phyloP scores from a whole-genome alignment of 139 green algal genomes.

The Gonium pectorale region DNA sequence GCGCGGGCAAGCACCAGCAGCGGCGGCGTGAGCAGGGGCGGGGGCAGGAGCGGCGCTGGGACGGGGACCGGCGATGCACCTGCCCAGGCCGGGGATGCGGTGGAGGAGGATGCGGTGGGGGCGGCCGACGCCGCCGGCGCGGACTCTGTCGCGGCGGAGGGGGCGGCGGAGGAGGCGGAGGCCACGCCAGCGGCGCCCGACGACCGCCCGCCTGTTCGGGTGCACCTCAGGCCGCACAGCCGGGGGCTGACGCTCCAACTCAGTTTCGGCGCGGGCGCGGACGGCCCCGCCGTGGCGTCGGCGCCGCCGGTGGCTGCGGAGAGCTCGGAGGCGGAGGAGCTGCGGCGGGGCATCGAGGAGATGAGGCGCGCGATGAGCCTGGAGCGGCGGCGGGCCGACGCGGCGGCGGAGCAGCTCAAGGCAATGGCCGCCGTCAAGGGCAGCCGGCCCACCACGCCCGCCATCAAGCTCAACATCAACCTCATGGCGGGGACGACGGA shows the following conservation, averaged over 20 bases:
- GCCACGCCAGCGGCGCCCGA: neutral
- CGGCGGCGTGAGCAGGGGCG: slow-evolving; percentile 6
- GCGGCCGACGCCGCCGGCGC: too few species aligned
- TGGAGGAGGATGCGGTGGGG: too few species aligned
- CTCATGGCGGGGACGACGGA: slow-evolving; percentile 4
- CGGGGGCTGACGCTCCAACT: neutral
- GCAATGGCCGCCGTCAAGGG: neutral
- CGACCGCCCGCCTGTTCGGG: slow-evolving; percentile 5
- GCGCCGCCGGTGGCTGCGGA: too few species aligned
- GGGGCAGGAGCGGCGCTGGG: neutral
- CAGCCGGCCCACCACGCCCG: slow-evolving; percentile 24
- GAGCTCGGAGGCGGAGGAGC: slow-evolving; percentile 11
- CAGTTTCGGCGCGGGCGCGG: too few species aligned
- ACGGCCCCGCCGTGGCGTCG: neutral
- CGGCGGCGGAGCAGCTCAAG: slow-evolving; percentile 29
- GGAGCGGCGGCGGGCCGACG: neutral
- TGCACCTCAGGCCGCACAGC: slow-evolving; percentile 23
- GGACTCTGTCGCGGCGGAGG: neutral
- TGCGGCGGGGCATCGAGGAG: slow-evolving; percentile 18
- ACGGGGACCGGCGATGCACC: too few species aligned
- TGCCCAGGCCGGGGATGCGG: too few species aligned
- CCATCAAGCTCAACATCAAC: slow-evolving; percentile 42
- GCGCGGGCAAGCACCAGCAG: slow-evolving; percentile 18
- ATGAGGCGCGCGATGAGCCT: slow-evolving; percentile 11
- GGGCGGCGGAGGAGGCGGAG: neutral